A percentile compares a stretch with the other conserved stretches of the same genome.
Evolutionary conservation across 2,329 filamentous ascomycete genomes (phyloP).

Genomic region (Calonectria pteridis): DNA sequence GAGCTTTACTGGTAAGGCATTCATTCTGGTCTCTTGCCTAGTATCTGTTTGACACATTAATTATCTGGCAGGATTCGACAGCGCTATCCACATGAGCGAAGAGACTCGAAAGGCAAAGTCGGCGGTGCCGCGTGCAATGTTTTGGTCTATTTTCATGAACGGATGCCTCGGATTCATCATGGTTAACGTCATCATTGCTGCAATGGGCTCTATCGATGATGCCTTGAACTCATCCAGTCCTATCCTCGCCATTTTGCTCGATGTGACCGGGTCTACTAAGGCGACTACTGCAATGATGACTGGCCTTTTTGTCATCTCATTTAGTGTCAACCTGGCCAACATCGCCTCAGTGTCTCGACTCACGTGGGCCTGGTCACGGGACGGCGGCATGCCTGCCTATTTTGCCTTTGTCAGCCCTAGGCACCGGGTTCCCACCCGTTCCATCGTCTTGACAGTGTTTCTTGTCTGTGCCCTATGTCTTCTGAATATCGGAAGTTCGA

Average conservation of each 20-base stretch:
- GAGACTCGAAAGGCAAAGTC: constrained; percentile 43
- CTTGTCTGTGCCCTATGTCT: constrained; percentile 43
- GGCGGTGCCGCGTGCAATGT: constrained; percentile 42
- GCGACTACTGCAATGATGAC: constrained; percentile 42
- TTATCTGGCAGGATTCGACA: constrained; percentile 35
- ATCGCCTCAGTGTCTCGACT: constrained; percentile 42
- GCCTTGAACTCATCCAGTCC: constrained; percentile 38
- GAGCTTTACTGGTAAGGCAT: constrained; percentile 40
- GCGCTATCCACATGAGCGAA: constrained; percentile 43
- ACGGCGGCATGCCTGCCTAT: constrained; percentile 41
- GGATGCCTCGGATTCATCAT: constrained; percentile 43
- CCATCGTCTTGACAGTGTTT: constrained; percentile 39
- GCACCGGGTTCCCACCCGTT: constrained; percentile 39
- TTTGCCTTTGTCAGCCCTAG: constrained; percentile 41
- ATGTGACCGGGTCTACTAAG: constrained; percentile 34
- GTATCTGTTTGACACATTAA: neutral
- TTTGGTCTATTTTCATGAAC: constrained; percentile 47
- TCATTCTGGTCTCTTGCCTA: too few species aligned
- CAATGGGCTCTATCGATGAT: constrained; percentile 42
- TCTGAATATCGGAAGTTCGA: constrained; percentile 41
- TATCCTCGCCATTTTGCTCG: constrained; percentile 38
- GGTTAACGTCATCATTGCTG: constrained; percentile 43
- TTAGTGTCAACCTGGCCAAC: constrained; percentile 42
- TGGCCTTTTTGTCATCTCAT: constrained; percentile 40
- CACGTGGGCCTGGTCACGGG: constrained; percentile 43